These are phyloP conservation scores for Leccinum cinnamomeum DNA, from an alignment of 1,284 basidiomycete species.

Conservation along the genomic window DNA sequence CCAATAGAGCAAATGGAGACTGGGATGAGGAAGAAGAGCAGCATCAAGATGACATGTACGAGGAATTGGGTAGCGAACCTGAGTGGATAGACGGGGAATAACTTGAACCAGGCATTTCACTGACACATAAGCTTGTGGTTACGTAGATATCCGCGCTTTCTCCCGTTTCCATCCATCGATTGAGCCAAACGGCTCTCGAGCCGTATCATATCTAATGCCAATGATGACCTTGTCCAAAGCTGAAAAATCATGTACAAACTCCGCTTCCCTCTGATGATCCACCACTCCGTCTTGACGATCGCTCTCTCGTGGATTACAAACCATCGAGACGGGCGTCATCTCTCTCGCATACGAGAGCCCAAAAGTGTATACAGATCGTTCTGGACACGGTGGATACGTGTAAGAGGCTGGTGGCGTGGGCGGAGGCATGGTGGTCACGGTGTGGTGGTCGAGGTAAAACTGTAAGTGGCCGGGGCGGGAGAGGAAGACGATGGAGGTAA, in stretches of 20 bases:
- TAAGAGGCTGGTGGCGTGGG: constrained; percentile 27
- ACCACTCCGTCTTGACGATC: constrained; percentile 67
- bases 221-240: constrained; percentile 52
- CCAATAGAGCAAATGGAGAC: too few relatives aligned
- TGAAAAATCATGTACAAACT: constrained; percentile 69
- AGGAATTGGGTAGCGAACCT: neutral
- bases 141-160: too few relatives aligned
- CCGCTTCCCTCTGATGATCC: constrained; percentile 52
- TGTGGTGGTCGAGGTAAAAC: constrained; percentile 51
- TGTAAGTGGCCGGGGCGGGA: constrained; percentile 63
- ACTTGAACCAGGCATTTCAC: too few relatives aligned
- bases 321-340: constrained; percentile 69
- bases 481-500: constrained; percentile 57
- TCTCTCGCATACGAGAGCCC: constrained; percentile 81
- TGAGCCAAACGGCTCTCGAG: too few relatives aligned
- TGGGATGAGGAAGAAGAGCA: neutral
- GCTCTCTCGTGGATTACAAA: constrained; percentile 61
- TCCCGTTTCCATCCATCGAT: too few relatives aligned
- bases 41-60: neutral
- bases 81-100: neutral
- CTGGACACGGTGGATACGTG: constrained; percentile 52
- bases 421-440: constrained; percentile 31
- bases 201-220: too few relatives aligned
- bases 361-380: constrained; percentile 62
- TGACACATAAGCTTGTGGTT: too few relatives aligned